Percentiles rank a stretch among this genome's conserved stretches.
Evolutionary conservation across 2,329 filamentous ascomycete genomes (phyloP).

Genomic region (Dryadomyces sulphureus): DNA sequence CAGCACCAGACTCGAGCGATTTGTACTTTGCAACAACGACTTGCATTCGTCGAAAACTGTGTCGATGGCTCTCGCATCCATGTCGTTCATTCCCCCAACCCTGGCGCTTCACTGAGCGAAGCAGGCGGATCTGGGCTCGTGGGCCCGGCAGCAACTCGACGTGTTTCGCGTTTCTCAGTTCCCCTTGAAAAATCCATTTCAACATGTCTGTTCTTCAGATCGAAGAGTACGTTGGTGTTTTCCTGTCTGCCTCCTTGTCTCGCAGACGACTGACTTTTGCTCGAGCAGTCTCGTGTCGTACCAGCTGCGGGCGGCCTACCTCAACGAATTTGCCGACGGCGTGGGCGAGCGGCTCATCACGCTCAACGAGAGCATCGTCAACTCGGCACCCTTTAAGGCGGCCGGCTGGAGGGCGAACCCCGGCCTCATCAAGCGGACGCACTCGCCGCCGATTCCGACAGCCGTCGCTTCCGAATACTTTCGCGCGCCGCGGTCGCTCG

Average conservation of each 20-base stretch:
- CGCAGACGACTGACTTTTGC: neutral
- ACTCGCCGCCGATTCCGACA: slow-evolving; percentile 75
- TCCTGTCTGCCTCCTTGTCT: neutral
- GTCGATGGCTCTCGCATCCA: neutral
- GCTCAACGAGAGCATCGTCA: slow-evolving; percentile 64
- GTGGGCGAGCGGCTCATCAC: slow-evolving; percentile 75
- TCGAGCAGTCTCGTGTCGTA: slow-evolving; percentile 60
- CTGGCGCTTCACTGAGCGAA: neutral
- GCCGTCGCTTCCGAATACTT: slow-evolving; percentile 76
- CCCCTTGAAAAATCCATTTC: neutral
- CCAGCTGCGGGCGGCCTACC: slow-evolving; percentile 66
- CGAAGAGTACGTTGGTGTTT: slow-evolving; percentile 21
- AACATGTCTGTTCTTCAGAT: slow-evolving; percentile 29
- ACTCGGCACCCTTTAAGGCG: slow-evolving; percentile 67
- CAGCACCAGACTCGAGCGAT: too few species aligned
- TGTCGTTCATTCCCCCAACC: neutral
- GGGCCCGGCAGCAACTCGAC: neutral
- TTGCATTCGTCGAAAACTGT: too few species aligned
- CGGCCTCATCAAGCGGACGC: slow-evolving; percentile 64
- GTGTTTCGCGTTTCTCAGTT: neutral
- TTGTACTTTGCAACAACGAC: too few species aligned
- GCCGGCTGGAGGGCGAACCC: slow-evolving; percentile 67
- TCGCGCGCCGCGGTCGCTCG: slow-evolving; percentile 49
- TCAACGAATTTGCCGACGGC: slow-evolving; percentile 67
- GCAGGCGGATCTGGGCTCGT: neutral